Percentiles rank a stretch among this genome's conserved stretches.
phyloP scores from a whole-genome alignment of 345 rosid genomes.

The Aurinia saxatilis region DNA sequence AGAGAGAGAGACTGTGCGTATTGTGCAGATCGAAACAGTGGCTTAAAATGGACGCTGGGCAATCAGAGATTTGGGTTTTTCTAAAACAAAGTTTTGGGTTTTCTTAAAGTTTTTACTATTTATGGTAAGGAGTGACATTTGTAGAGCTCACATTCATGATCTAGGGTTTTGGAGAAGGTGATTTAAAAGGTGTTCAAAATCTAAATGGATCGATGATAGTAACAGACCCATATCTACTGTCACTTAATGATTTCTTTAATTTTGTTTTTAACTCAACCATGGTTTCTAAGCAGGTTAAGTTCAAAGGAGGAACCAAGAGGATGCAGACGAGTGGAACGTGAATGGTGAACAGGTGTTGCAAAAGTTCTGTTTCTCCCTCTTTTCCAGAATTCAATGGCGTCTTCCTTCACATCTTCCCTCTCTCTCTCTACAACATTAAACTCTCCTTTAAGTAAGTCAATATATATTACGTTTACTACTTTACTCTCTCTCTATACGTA shows the following conservation, averaged over 20 bases:
- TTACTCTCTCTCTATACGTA: background rate
- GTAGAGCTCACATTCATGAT: constrained; percentile 50
- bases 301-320: constrained; percentile 39
- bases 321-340: constrained; percentile 69
- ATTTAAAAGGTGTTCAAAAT: background rate
- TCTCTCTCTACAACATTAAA: constrained; percentile 19
- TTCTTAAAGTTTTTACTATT: constrained; percentile 9
- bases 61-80: constrained; percentile 46
- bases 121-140: constrained; percentile 52
- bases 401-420: constrained; percentile 21
- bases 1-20: constrained; percentile 26
- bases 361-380: constrained; percentile 51
- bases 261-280: constrained; percentile 5
- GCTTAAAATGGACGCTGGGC: constrained; percentile 72
- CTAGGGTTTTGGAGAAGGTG: constrained; percentile 23
- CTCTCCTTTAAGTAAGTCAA: constrained; percentile 15
- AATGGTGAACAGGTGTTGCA: constrained; percentile 59
- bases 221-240: constrained; percentile 14
- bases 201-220: background rate
- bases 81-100: constrained; percentile 18
- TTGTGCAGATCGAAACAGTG: constrained; percentile 50
- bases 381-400: constrained; percentile 64
- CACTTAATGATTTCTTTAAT: constrained; percentile 21
- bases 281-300: constrained; percentile 32
- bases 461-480: background rate